phyloP scores from a whole-genome alignment of 139 green algal species.

The Picochlorum sp. region DNA sequence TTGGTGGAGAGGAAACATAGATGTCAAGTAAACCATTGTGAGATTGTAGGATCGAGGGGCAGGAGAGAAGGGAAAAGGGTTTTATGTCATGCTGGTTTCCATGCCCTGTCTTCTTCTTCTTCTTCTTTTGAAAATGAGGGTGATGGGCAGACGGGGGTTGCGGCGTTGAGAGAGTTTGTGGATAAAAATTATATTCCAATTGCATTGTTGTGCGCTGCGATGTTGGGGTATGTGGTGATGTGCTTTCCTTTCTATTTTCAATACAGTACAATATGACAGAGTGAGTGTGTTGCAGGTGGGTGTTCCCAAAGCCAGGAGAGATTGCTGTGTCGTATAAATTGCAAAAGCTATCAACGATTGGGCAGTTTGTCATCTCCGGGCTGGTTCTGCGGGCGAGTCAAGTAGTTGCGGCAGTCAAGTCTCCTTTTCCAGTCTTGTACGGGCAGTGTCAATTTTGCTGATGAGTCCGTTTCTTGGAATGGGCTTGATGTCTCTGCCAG shows the following conservation, averaged over 20 bases:
- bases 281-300: constrained; percentile 10
- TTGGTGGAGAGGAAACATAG: no score
- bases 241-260: not conserved
- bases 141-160: not conserved
- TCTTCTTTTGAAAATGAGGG: not conserved
- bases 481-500: constrained; percentile 30
- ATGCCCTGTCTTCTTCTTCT: not conserved
- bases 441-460: constrained; percentile 39
- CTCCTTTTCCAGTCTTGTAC: constrained; percentile 10
- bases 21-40: no score
- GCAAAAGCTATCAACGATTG: constrained; percentile 15
- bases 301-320: constrained; percentile 17
- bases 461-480: constrained; percentile 36
- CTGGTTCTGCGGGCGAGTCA: constrained; percentile 36
- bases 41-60: no score
- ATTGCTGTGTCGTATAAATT: constrained; percentile 20
- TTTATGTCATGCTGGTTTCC: not conserved
- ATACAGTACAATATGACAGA: no score
- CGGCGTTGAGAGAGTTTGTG: constrained; percentile 4
- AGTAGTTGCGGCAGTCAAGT: constrained; percentile 13
- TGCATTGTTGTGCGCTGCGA: not conserved
- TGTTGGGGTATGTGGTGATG: not conserved
- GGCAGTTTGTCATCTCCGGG: constrained; percentile 43
- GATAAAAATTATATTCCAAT: constrained; percentile 1
- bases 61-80: not conserved